Evolutionary conservation across 305 asterid genomes (phyloP), one percentile per base, ranked within the genome.

Genomic region (Plantago coronopus): DNA sequence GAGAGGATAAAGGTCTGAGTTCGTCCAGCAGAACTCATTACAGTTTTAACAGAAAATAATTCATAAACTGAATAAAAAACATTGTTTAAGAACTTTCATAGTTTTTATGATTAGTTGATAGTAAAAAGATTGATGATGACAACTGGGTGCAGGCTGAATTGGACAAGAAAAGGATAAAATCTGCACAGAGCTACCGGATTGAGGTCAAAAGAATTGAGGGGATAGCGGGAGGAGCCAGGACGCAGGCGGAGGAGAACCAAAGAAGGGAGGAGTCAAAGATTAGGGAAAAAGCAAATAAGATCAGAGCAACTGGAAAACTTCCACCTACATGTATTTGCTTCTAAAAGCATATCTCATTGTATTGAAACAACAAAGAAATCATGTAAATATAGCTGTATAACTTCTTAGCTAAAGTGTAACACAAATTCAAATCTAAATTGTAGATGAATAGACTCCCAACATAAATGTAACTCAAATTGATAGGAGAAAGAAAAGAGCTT

Each of bases 301-400:
- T 88, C 78, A 84, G 95, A 81, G 67, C 68, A 63, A 91, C 95
- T 1, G 98, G 98, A 42, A 88, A 78, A 75, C 61, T 78, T 15
- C 95, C 98, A 62, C 54, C 86, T 62, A 73, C 89, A 60, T 84
- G 87, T 70, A 55, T 81, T 68, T 88, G 95, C 80, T 83, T 87
- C 61, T 88, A 71, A 88, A n/a, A 63, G 53, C 56, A 48, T 55
- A 61, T 20, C 47, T 11, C 31, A 18, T 57, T 40, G 23, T 2
- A 17, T 19, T 4, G 1, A 46, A 46, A 46, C 4, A 13, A 6
- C 3, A 9, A 49, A 67, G 54, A 74, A 42, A 4, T 18, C 51
- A 72, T 40, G 21, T 61, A 61, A 57, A 21, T 69, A 70, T 58
- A 71, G 59, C 57, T 69, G 21, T 45, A 25, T 70, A 51, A 17